Conservation (phyloP, 2,329 filamentous ascomycete genomes). For the Fusarium haematococcum region DNA sequence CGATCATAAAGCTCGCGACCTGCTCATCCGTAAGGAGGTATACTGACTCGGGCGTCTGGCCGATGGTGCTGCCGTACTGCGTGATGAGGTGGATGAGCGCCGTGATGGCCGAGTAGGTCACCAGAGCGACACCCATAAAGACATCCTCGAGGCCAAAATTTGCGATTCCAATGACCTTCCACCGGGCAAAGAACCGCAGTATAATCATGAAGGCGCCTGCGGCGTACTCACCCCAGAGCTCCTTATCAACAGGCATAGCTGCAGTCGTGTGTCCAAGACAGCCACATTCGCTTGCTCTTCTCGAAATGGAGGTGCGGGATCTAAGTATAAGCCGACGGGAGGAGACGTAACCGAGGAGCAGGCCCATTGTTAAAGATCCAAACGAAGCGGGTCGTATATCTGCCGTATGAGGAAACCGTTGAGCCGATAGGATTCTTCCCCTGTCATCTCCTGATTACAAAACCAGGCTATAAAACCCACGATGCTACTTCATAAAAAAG, state of each 20-base stretch:
- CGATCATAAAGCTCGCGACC: background rate
- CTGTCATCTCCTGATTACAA: background rate
- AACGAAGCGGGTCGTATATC: background rate
- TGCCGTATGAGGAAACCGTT: background rate
- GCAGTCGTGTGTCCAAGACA: background rate
- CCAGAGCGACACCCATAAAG: background rate
- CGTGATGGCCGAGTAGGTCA: background rate
- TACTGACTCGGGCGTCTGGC: slow-evolving; percentile 7
- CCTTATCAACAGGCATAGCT: background rate
- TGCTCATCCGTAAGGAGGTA: background rate
- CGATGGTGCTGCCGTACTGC: background rate
- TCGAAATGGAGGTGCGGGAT: background rate
- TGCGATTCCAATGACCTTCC: background rate
- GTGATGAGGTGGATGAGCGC: slow-evolving; percentile 1
- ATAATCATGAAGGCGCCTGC: background rate
- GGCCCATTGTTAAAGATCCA: background rate
- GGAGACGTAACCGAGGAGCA: background rate
- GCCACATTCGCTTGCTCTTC: background rate
- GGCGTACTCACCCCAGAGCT: slow-evolving; percentile 4
- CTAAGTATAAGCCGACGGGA: background rate
- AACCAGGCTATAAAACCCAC: background rate
- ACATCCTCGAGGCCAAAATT: background rate
- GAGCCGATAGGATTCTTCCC: background rate
- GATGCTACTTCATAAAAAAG: background rate
- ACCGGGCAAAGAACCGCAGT: background rate